Evolutionary conservation across 2,329 filamentous ascomycete genomes (phyloP), one percentile per base, ranked within the genome.

Genomic region (Aspergillus sp.): DNA sequence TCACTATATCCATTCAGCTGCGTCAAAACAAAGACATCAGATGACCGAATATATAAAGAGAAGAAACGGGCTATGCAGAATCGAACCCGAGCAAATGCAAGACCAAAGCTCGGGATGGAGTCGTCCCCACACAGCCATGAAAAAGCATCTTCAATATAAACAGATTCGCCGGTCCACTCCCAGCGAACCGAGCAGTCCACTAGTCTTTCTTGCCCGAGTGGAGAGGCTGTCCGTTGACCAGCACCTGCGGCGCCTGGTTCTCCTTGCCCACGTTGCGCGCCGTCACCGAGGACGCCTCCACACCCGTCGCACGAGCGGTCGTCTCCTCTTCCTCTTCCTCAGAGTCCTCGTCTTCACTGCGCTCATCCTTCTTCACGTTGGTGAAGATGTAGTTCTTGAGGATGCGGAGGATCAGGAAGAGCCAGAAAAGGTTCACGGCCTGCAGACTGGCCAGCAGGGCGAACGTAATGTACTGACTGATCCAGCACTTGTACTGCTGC

Each of bases 401-500:
- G 47, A 77, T 72, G 56, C 73, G 71, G 46, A 76, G 60, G 47
- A 78, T 77, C 53, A 77, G 62, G 58, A 69, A 76, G 16, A 78
- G 66, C 71, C 75, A 77, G 54, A 77, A 75, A 45, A 78, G 63
- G 41, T 77, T 78, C 25, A 78, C 72, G 14, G 71, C 70, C 57
- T 78, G 76, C 38, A 78, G 64, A 56, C 71, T 69, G 29, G 71
- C 73, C 3, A 78, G 70, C 45, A 77, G 60, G 21, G 64, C 62
- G 48, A 78, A 76, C 0, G 74, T 76, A 53, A 77, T 77, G 52
- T 71, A 70, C 53, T 77, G 75, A 59, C 72, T 75, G 62, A 77
- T 74, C 72, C 72, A 75, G 63, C 75, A 77, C 60, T 77, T 77
- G 59, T 77, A 77, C 55, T 77, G 75, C 50, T 76, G 70, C 1